Base-by-base conservation (phyloP, 257 asterid genomes). In the Solanum dulcamara region DNA sequence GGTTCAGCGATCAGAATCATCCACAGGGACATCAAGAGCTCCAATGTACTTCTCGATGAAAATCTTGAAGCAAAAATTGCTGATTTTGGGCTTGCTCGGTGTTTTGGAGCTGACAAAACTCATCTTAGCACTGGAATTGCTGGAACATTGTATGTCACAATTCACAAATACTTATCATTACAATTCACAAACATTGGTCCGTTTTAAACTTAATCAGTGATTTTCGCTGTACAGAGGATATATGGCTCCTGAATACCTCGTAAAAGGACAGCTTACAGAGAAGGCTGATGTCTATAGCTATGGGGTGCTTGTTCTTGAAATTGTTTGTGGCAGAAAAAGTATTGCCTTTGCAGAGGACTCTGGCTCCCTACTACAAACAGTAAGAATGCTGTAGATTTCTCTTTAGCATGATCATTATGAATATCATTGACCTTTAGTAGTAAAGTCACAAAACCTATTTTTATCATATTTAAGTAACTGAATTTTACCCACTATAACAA, bases 101-200 rank as follows among this genome's bases (percentile, higher is more conserved):
- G 87, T 82, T 93, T 95, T 83, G 97, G 94, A 32, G 89, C 93
- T 18, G 99, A 95, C 87, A 90, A 94, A 85, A 89, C 92, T 62
- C 99, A 96, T 92, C 97, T 94, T 48, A 94, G 97, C 91, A 95
- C 98, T 0, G 98, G 98, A 85, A 93, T 95, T 66, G 99, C 98
- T 4, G 98, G 98, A 85, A 96, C 99, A 90, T 86, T 95, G 98
- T 95, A 89, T 92, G 99, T 22, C 42, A 30, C 74, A 66, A 32
- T 32, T 30, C 42, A 30, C 79, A n/a, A 20, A 20, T 68, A n/a
- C 37, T 1, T 59, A 2, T 57, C 17, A 32, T 44, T 10, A 20
- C 71, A 70, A 4, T 7, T 77, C 40, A 77, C 59, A 51, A 26
- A 44, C 24, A 26, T 37, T 82, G 9, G 6, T 38, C 3, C 6